Evolutionary conservation across 345 rosid species (phyloP).

Genomic region (Fremontodendron californicum): DNA sequence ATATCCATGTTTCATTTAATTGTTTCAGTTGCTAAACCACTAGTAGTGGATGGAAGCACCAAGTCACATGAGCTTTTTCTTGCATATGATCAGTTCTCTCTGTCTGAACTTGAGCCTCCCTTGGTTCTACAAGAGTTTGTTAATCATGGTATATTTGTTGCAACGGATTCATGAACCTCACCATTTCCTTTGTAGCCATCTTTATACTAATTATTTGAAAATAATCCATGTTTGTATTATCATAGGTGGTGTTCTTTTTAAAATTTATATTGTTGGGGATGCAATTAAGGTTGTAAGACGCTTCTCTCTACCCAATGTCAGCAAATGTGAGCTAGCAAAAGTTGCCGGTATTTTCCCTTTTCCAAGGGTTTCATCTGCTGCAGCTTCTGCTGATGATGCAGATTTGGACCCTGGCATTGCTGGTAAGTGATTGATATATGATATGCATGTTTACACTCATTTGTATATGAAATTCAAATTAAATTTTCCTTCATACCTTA

Average conservation of each 20-base stretch:
- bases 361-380: slow-evolving; percentile 86
- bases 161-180: background rate
- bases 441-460: background rate
- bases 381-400: slow-evolving; percentile 82
- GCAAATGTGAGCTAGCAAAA: slow-evolving; percentile 48
- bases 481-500: background rate
- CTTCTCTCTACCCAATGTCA: slow-evolving; percentile 72
- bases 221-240: slow-evolving; percentile 13
- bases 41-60: slow-evolving; percentile 79
- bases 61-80: slow-evolving; percentile 84
- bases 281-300: slow-evolving; percentile 77
- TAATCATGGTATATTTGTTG: slow-evolving; percentile 66
- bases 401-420: slow-evolving; percentile 71
- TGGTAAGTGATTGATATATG: slow-evolving; percentile 38
- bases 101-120: slow-evolving; percentile 80
- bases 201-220: background rate
- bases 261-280: slow-evolving; percentile 78
- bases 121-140: slow-evolving; percentile 88
- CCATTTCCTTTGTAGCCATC: background rate
- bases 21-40: slow-evolving; percentile 83
- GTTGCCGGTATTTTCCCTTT: slow-evolving; percentile 55
- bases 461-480: background rate
- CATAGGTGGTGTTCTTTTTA: slow-evolving; percentile 82
- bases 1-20: background rate
- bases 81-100: slow-evolving; percentile 66